Evolutionary conservation across 2,329 filamentous ascomycete genomes (phyloP).

Genomic region (Furcasterigmium furcatum): DNA sequence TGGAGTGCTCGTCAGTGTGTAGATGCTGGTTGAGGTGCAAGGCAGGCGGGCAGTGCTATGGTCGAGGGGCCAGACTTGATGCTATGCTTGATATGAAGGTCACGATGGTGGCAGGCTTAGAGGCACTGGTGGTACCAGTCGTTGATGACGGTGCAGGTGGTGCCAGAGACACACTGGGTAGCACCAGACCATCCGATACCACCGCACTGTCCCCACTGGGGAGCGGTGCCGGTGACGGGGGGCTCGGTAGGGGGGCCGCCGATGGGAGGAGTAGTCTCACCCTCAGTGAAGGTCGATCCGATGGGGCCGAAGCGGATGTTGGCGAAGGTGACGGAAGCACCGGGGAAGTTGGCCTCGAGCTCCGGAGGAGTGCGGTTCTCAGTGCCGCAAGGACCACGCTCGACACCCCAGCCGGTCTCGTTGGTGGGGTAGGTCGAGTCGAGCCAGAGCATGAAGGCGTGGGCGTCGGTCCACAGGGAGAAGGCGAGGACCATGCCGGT

Average conservation of each 20-base stretch:
- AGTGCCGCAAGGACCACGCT: conserved; percentile 51
- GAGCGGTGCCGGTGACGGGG: conserved; percentile 5
- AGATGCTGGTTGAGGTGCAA: no score
- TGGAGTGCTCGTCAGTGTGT: no score
- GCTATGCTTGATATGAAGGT: background rate
- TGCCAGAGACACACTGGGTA: conserved; percentile 18
- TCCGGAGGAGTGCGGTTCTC: conserved; percentile 47
- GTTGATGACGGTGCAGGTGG: conserved; percentile 8
- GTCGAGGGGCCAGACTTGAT: background rate
- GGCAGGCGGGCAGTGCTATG: no score
- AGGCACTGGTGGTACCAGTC: conserved; percentile 55
- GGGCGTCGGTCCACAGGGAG: conserved; percentile 57
- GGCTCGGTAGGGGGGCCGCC: background rate
- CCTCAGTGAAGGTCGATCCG: conserved; percentile 43
- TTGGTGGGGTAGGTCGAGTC: conserved; percentile 61
- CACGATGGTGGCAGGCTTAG: conserved; percentile 20
- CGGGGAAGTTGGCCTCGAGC: conserved; percentile 42
- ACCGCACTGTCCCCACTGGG: conserved; percentile 18
- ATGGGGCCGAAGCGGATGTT: conserved; percentile 49
- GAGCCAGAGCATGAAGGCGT: conserved; percentile 71
- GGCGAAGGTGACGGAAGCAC: conserved; percentile 52
- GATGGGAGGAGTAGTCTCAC: conserved; percentile 1
- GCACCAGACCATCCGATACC: conserved; percentile 17
- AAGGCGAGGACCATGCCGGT: conserved; percentile 45
- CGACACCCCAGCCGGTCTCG: conserved; percentile 39